A percentile compares a stretch with the other conserved stretches of the same genome.
phyloP scores from a whole-genome alignment of 1,284 basidiomycete genomes.

The Boletellus dicymbophilus region DNA sequence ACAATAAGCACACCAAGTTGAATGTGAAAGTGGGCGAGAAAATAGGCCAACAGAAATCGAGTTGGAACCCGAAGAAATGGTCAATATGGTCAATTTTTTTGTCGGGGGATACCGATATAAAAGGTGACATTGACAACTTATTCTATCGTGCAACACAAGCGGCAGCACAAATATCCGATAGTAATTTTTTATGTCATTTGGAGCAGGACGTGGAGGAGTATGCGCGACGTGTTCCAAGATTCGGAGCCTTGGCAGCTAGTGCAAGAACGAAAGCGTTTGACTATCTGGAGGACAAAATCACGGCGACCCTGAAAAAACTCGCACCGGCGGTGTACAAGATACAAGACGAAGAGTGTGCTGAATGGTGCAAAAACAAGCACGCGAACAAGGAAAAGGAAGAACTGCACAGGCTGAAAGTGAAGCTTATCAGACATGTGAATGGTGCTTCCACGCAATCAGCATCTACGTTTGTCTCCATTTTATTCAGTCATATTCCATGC shows the following conservation, averaged over 20 bases:
- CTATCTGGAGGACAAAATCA: constrained; percentile 5
- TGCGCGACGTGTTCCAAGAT: neutral
- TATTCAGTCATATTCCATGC: neutral
- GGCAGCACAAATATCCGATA: constrained; percentile 2
- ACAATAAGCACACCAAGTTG: constrained; percentile 4
- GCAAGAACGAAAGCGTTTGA: constrained; percentile 5
- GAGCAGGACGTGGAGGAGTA: neutral
- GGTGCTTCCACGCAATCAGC: constrained; percentile 1
- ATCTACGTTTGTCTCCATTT: constrained; percentile 17
- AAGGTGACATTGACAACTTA: constrained; percentile 1
- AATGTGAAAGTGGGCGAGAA: neutral
- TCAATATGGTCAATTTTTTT: constrained; percentile 5
- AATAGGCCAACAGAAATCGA: no score
- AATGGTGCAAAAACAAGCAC: constrained; percentile 1
- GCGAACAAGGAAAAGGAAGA: constrained; percentile 15
- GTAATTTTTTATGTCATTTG: constrained; percentile 12
- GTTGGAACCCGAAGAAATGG: neutral
- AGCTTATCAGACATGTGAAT: constrained; percentile 31
- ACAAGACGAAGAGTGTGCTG: neutral
- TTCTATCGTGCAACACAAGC: neutral
- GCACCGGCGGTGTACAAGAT: constrained; percentile 4
- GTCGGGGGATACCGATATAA: constrained; percentile 7
- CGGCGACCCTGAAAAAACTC: constrained; percentile 6
- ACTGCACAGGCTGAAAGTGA: constrained; percentile 11
- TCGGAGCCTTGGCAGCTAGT: neutral